Evolutionary conservation across 805 yeast species (phyloP).

Genomic region (Pichia deserticola): DNA sequence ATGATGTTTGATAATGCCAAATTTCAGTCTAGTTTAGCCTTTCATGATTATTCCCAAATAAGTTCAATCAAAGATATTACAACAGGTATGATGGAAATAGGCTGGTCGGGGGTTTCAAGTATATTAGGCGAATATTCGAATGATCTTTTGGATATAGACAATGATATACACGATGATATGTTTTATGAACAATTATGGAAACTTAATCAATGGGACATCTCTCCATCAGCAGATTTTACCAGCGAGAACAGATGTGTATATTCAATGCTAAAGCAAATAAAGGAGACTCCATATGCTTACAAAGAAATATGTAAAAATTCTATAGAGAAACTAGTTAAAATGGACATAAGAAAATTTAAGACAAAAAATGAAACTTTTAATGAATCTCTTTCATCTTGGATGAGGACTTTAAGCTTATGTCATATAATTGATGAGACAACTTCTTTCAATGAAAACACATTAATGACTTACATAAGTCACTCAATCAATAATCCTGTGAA

Average conservation of each 20-base stretch:
- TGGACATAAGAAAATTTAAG: background rate
- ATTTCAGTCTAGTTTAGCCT: conserved; percentile 37
- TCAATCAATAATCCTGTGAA: conserved; percentile 14
- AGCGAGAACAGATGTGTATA: conserved; percentile 45
- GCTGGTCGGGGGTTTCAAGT: conserved; percentile 51
- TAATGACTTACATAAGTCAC: conserved; percentile 5
- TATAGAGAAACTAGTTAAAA: conserved; percentile 1
- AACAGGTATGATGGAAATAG: conserved; percentile 39
- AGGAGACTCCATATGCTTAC: conserved; percentile 26
- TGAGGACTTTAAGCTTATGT: conserved; percentile 27
- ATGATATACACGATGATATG: conserved; percentile 11
- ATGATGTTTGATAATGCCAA: conserved; percentile 51
- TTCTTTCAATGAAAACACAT: conserved; percentile 7
- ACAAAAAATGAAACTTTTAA: background rate
- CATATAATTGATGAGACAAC: conserved; percentile 17
- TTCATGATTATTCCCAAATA: background rate
- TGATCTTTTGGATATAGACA: background rate
- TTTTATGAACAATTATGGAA: conserved; percentile 69
- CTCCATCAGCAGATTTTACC: conserved; percentile 32
- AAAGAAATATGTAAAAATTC: conserved; percentile 16
- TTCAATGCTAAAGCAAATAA: conserved; percentile 39
- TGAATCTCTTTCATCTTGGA: conserved; percentile 21
- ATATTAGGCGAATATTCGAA: conserved; percentile 21
- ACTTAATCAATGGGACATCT: conserved; percentile 69
- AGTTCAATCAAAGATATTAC: conserved; percentile 18